Evolutionary conservation across 495 filamentous ascomycete genomes (phyloP).

Genomic region (Cetradonia linearis): DNA sequence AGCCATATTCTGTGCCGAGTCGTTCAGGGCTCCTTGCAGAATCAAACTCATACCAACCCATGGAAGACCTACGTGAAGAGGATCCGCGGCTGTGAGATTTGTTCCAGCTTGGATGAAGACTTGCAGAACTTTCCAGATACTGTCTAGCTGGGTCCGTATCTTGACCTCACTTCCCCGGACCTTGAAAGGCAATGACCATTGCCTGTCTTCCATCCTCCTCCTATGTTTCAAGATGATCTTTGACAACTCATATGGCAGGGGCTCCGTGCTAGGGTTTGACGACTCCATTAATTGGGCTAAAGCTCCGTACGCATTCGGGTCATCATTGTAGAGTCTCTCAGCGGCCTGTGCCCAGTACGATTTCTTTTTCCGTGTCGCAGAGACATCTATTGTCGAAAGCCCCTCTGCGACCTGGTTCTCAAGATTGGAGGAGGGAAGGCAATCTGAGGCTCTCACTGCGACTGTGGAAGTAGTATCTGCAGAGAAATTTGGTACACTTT

Average conservation of each 20-base stretch:
- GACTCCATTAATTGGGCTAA: background rate
- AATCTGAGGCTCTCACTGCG: background rate
- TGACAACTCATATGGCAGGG: background rate
- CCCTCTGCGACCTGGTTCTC: background rate
- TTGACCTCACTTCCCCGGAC: background rate
- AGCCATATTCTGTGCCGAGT: constrained; percentile 14
- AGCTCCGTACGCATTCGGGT: background rate
- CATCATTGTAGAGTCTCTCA: background rate
- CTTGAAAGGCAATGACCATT: background rate
- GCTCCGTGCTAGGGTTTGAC: background rate
- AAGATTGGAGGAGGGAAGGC: background rate
- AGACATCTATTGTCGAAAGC: background rate
- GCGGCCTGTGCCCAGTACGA: background rate
- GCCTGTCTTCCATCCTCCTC: background rate
- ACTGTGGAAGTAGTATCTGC: background rate
- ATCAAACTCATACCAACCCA: constrained; percentile 38
- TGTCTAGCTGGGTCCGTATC: background rate
- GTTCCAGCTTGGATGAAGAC: constrained; percentile 27
- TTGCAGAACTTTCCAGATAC: background rate
- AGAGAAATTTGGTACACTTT: background rate
- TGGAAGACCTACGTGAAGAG: constrained; percentile 34
- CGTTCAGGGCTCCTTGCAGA: constrained; percentile 27
- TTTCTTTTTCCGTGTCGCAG: background rate
- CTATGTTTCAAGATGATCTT: background rate
- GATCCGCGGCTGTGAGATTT: constrained; percentile 32